Base-by-base conservation (phyloP, 306 rosid species). In the Sicyos baderoa region DNA sequence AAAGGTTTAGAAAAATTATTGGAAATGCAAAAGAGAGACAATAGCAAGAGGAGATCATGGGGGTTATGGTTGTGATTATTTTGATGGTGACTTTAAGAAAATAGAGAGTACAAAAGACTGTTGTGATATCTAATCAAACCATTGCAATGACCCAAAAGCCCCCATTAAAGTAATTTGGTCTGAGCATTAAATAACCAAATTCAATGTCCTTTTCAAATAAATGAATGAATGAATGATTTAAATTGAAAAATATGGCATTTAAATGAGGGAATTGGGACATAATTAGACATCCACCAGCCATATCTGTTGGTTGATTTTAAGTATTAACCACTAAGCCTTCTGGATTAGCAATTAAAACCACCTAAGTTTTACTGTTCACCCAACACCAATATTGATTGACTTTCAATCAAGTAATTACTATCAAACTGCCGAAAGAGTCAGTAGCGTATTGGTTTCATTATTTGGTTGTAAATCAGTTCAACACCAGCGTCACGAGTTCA, bases 311-410 rank as follows among this genome's bases (percentile, higher is more conserved):
- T 17, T 18, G 70, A 64, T 64, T 64, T 19, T 64, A 64, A 64
- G 70, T 64, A 64, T 44, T 64, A 64, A 64, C 70, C 53, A 64
- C 70, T 64, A 64, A 64, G 18, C 32, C 70, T 64, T 64, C 18
- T 44, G 54, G 70, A 18, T 44, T 64, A 64, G 35, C 63, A 13
- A 57, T 23, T 57, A 25, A 5, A 35, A 57, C 70, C 53, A 64
- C 53, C 32, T 42, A 64, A 42, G 12, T 23, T 32, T 18, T 62
- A 42, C 52, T 9, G 13, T 32, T 61, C 23, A 61, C 21, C 37
- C 11, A 58, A 27, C 32, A 29, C 12, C 44, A 11, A 27, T 8
- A 9, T 42, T 40, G 9, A 40, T 45, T 45, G 16, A 1, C 15
- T 27, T 57, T 3, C 29, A 56, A 23, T 25, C 18, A 56, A 56